phyloP scores from a whole-genome alignment of 352 stramenopile genomes.

The Phytophthora palmivora region DNA sequence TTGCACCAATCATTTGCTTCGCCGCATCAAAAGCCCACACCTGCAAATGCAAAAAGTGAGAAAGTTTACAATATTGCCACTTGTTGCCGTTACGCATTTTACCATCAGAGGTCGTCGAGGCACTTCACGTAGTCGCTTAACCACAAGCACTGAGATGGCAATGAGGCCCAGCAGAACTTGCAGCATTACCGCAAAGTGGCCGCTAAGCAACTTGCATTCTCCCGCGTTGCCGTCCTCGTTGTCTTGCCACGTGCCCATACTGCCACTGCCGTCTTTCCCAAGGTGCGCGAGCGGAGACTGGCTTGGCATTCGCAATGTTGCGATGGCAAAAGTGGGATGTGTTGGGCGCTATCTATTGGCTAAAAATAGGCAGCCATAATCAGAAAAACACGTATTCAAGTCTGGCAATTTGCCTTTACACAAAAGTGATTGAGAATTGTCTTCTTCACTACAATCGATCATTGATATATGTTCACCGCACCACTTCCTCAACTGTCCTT shows the following conservation, averaged over 20 bases:
- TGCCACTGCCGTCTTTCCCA: conserved; percentile 16
- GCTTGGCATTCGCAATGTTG: conserved; percentile 4
- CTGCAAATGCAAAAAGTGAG: conserved; percentile 14
- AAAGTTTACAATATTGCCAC: conserved; percentile 14
- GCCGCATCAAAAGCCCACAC: conserved; percentile 88
- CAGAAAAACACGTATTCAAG: too few relatives aligned
- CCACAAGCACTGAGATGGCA: conserved; percentile 79
- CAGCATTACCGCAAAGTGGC: conserved; percentile 76
- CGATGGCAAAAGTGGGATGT: conserved; percentile 29
- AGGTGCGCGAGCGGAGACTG: conserved; percentile 13
- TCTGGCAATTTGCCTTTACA: too few relatives aligned
- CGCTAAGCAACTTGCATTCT: conserved; percentile 87
- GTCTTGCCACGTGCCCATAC: conserved; percentile 39
- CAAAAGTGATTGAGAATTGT: too few relatives aligned
- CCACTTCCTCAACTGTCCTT: conserved; percentile 41
- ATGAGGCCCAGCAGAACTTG: conserved; percentile 85
- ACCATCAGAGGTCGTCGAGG: conserved; percentile 81
- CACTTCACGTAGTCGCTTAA: conserved; percentile 79
- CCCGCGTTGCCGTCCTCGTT: conserved; percentile 40
- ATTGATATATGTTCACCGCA: conserved; percentile 47
- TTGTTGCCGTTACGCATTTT: conserved; percentile 17
- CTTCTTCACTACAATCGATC: neutral
- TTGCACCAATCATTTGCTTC: conserved; percentile 88
- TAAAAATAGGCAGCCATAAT: conserved; percentile 15
- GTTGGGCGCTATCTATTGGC: conserved; percentile 17